Evolutionary conservation across 2,329 filamentous ascomycete genomes (phyloP).

Genomic region (Colletotrichum cuscutae): DNA sequence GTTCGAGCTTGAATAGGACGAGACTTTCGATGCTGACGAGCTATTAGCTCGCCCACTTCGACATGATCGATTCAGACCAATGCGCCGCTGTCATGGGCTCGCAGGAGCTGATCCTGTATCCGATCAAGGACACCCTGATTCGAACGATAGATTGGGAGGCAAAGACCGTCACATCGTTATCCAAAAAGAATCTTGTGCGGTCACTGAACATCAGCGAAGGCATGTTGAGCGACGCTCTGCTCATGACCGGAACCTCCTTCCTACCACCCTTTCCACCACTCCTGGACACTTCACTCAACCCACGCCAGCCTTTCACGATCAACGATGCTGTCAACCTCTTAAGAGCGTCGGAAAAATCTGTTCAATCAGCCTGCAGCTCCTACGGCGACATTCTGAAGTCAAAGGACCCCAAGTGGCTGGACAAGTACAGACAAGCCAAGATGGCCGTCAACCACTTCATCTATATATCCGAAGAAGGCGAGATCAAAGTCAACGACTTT

Average conservation of each 20-base stretch:
- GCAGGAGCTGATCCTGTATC: slow-evolving; percentile 86
- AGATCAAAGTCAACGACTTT: slow-evolving; percentile 78
- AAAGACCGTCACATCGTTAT: slow-evolving; percentile 69
- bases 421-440: slow-evolving; percentile 86
- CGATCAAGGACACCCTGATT: slow-evolving; percentile 81
- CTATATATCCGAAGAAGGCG: slow-evolving; percentile 80
- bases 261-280: slow-evolving; percentile 83
- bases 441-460: slow-evolving; percentile 91
- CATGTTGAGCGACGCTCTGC: slow-evolving; percentile 83
- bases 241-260: slow-evolving; percentile 86
- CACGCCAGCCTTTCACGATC: slow-evolving; percentile 70
- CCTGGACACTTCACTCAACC: slow-evolving; percentile 65
- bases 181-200: slow-evolving; percentile 77
- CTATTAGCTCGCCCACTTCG: slow-evolving; percentile 79
- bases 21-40: slow-evolving; percentile 41
- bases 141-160: slow-evolving; percentile 74
- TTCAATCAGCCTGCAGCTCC: slow-evolving; percentile 78
- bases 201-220: slow-evolving; percentile 73
- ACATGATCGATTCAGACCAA: slow-evolving; percentile 73
- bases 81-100: slow-evolving; percentile 84
- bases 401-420: slow-evolving; percentile 79
- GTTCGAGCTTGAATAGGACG: slow-evolving; percentile 35
- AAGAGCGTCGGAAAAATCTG: slow-evolving; percentile 74
- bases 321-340: slow-evolving; percentile 83
- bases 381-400: slow-evolving; percentile 83